Base-by-base conservation (phyloP, 768 basidiomycete genomes). In the Tylopilus sp. region DNA sequence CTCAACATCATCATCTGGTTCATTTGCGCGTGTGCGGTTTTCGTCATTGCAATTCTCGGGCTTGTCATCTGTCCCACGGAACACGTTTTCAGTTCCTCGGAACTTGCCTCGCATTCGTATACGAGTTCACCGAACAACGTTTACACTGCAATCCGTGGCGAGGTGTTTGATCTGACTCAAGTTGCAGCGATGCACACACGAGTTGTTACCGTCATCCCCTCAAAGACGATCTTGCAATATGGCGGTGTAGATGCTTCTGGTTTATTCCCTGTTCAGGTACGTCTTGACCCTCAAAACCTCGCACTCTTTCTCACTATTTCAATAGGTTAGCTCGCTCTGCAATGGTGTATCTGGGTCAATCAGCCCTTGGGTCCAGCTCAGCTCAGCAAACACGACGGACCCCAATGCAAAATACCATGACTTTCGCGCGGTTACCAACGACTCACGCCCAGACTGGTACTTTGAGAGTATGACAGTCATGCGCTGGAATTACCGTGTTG, bases 391-490 rank as follows among this genome's bases (percentile, higher is more conserved):
- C 72, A 79, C 80, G 63, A 81, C 86, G 20, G 86, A 90, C 55
- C 63, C 72, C 17, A 88, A 94, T 61, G 75, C 87, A 1, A 76
- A 83, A 60, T 99, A 98, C 67, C 97, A 98, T 67, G 95, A 99
- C 66, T 99, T 99, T 81, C 88, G 95, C 17, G 86, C 85, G 0
- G 85, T 77, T 64, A 87, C 85, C 31, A 88, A 85, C 52, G 95
- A 98, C 63, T 86, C 88, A 0, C 82, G 97, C 9, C 95, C 97
- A 0, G 97, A 99, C 65, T 99, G 97, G 97, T 99, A 98, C 69
- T 94, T 89, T 57, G 88, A 98, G 72, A 77, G 75, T 52, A 98
- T 99, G 97, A 88, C 90, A 3, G 68, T 80, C 64, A 86, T 99
- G 87, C 88, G 97, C 7, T 97, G 87, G 76, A 86, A 82, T 47